These are phyloP conservation scores for Austroboletus novae-zelandiae DNA, from an alignment of 1,284 basidiomycete species.

Conservation along the genomic window DNA sequence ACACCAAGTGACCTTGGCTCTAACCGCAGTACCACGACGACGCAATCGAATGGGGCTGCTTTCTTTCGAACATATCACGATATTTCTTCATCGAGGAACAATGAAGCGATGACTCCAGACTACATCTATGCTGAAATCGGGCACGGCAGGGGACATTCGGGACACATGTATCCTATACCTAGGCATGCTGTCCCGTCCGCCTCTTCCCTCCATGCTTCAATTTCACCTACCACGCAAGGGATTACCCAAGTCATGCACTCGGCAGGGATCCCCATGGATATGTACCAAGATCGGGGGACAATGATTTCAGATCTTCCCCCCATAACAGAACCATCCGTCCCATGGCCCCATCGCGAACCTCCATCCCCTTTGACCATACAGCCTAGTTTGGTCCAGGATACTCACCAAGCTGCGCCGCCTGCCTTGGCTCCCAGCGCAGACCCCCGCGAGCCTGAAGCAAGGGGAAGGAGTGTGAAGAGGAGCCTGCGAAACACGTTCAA, in stretches of 20 bases:
- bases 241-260: constrained; percentile 39
- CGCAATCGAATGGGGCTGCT: constrained; percentile 50
- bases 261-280: constrained; percentile 28
- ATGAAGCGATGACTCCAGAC: constrained; percentile 68
- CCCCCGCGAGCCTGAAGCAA: constrained; percentile 36
- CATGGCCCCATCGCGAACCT: constrained; percentile 27
- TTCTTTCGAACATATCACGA: constrained; percentile 66
- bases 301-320: constrained; percentile 7
- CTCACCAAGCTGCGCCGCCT: constrained; percentile 43
- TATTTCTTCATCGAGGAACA: constrained; percentile 40
- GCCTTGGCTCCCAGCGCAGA: constrained; percentile 34
- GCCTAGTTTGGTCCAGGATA: constrained; percentile 27
- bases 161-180: constrained; percentile 14
- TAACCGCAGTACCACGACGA: constrained; percentile 51
- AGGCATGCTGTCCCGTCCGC: constrained; percentile 23
- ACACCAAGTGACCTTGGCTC: constrained; percentile 56
- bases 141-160: constrained; percentile 49
- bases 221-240: constrained; percentile 27
- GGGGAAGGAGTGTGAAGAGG: constrained; percentile 60
- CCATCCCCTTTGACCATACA: constrained; percentile 25
- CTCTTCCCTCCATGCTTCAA: constrained; percentile 16
- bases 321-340: constrained; percentile 16
- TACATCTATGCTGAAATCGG: constrained; percentile 74
- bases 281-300: constrained; percentile 16
- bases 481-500: constrained; percentile 63